Evolutionary conservation across 225 moss, liverwort and hornwort species (phyloP).

Genomic region (Asterella californica): DNA sequence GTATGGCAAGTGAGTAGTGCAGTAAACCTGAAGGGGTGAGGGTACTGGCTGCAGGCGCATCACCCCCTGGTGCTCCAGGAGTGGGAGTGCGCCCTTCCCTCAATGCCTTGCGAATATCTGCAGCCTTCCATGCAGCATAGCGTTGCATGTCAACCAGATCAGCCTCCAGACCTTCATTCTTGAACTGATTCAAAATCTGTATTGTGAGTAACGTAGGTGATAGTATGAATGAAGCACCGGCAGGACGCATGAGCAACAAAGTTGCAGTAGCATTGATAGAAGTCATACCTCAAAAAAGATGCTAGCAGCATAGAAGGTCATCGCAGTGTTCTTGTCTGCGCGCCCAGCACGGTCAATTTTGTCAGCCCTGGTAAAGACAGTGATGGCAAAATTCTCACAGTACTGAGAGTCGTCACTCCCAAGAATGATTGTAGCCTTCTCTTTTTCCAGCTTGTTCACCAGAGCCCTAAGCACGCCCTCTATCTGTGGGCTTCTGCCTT

Average conservation of each 20-base stretch:
- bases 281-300: conserved; percentile 95
- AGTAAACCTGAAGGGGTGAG: too few species aligned
- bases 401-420: conserved; percentile 89
- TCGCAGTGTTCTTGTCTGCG: conserved; percentile 76
- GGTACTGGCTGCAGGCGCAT: too few species aligned
- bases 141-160: conserved; percentile 52
- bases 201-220: too few species aligned
- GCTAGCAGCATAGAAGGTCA: conserved; percentile 91
- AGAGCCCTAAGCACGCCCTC: too few species aligned
- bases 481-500: too few species aligned
- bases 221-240: too few species aligned
- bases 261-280: too few species aligned
- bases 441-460: too few species aligned
- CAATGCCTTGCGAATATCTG: conserved; percentile 87
- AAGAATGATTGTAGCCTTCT: too few species aligned
- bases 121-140: conserved; percentile 93
- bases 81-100: conserved; percentile 82
- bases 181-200: too few species aligned
- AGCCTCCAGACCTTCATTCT: not conserved
- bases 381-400: conserved; percentile 84
- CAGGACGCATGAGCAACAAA: too few species aligned
- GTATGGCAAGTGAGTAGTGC: too few species aligned
- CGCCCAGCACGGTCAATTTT: conserved; percentile 96
- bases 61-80: conserved; percentile 71
- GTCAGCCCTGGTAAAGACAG: conserved; percentile 88